Evolutionary conservation across 306 rosid species (phyloP).

Genomic region (Senna tora): DNA sequence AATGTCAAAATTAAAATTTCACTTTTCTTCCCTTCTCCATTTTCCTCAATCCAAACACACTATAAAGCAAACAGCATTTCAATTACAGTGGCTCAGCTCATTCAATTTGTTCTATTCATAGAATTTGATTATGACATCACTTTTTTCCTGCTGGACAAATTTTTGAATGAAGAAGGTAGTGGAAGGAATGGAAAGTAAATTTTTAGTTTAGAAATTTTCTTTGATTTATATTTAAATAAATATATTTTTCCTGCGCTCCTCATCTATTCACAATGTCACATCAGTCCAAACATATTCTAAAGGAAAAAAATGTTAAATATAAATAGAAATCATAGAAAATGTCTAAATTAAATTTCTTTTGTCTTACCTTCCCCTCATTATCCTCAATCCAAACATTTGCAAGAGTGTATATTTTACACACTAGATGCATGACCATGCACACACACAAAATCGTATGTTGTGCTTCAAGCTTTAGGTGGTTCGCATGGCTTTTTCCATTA

Average conservation of each 20-base stretch:
- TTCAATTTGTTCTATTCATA: not conserved
- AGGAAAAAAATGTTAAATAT: too few species aligned
- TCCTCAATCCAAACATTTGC: not conserved
- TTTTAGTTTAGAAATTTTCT: not conserved
- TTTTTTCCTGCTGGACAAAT: not conserved
- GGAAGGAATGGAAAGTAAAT: not conserved
- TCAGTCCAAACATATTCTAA: not conserved
- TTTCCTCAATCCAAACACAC: too few species aligned
- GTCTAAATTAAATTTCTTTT: not conserved
- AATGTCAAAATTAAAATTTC: too few species aligned
- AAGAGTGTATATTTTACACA: constrained; percentile 59
- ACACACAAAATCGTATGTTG: constrained; percentile 26
- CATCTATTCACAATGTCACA: not conserved
- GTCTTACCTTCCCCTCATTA: not conserved
- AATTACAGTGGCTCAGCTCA: constrained; percentile 15
- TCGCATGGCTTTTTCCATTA: constrained; percentile 15
- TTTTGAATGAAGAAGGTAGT: not conserved
- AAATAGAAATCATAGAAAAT: not conserved
- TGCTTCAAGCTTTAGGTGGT: constrained; percentile 21
- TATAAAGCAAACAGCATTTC: too few species aligned
- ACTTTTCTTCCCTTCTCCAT: too few species aligned
- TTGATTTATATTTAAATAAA: not conserved
- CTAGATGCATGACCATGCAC: constrained; percentile 70
- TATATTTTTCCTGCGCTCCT: not conserved
- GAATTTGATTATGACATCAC: constrained; percentile 1